Evolutionary conservation across 2,329 filamentous ascomycete genomes (phyloP).

Genomic region (Aureobasidium sp.): DNA sequence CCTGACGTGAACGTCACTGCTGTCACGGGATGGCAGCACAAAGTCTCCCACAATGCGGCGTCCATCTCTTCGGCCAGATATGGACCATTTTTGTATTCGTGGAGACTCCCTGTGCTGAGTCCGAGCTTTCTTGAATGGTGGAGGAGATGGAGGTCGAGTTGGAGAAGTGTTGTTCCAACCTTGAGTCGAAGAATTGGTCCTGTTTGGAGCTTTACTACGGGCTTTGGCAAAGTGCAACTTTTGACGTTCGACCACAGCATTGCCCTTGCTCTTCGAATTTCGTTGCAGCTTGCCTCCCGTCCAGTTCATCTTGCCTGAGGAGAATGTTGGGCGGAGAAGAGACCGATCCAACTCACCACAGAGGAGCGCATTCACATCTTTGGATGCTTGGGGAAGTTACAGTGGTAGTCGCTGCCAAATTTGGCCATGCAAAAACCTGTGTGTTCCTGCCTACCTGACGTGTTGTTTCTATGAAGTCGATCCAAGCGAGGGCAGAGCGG

Average conservation of each 20-base stretch:
- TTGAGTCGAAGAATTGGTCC: slow-evolving; percentile 20
- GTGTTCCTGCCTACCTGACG: background rate
- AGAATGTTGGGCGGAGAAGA: background rate
- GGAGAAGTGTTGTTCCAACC: background rate
- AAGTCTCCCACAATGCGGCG: background rate
- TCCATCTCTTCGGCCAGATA: background rate
- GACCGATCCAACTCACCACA: background rate
- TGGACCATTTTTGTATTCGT: background rate
- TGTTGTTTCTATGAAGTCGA: background rate
- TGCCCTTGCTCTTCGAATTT: slow-evolving; percentile 29
- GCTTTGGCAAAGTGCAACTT: slow-evolving; percentile 41
- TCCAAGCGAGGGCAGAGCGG: background rate
- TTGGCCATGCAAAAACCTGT: background rate
- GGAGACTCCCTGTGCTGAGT: background rate
- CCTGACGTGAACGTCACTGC: slow-evolving; percentile 25
- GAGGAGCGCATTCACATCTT: background rate
- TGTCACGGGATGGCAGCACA: background rate
- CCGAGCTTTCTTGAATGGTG: background rate
- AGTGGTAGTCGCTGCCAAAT: background rate
- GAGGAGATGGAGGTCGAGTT: background rate
- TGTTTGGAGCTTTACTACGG: slow-evolving; percentile 25
- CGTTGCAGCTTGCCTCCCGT: slow-evolving; percentile 40
- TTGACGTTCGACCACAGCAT: slow-evolving; percentile 34
- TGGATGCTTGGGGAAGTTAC: background rate
- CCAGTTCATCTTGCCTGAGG: slow-evolving; percentile 39